Evolutionary conservation across 805 yeast species (phyloP).

Genomic region (Danielia oregonensis): DNA sequence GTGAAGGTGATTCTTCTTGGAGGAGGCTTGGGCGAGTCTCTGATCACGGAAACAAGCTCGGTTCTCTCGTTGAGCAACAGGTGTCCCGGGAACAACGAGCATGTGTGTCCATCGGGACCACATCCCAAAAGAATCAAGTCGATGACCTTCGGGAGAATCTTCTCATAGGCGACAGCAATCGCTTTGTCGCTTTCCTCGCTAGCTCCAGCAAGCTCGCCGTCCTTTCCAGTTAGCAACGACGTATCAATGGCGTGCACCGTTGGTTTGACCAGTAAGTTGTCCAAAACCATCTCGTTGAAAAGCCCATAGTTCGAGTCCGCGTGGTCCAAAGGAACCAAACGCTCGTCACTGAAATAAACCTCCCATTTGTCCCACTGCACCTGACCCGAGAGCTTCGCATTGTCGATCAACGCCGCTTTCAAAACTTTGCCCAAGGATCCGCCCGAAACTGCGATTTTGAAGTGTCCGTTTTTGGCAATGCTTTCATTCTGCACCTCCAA

Average conservation of each 20-base stretch:
- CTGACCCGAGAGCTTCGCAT: constrained; percentile 38
- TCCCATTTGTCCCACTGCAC: constrained; percentile 74
- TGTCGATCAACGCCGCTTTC: constrained; percentile 61
- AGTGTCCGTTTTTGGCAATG: constrained; percentile 41
- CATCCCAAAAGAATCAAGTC: constrained; percentile 81
- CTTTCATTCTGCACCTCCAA: constrained; percentile 60
- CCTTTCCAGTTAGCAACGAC: constrained; percentile 49
- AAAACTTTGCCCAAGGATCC: constrained; percentile 82
- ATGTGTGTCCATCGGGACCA: constrained; percentile 96
- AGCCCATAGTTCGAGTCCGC: constrained; percentile 84
- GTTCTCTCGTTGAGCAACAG: constrained; percentile 52
- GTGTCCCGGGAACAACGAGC: constrained; percentile 90
- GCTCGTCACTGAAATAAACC: constrained; percentile 85
- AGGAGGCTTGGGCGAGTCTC: constrained; percentile 92
- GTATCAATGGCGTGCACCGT: constrained; percentile 65
- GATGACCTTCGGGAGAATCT: constrained; percentile 49
- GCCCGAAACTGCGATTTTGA: constrained; percentile 83
- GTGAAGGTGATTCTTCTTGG: constrained; percentile 89
- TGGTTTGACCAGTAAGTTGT: constrained; percentile 49
- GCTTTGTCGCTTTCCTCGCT: constrained; percentile 41
- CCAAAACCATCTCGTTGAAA: constrained; percentile 61
- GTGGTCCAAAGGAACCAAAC: constrained; percentile 79
- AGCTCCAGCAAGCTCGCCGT: constrained; percentile 42
- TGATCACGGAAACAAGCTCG: constrained; percentile 57
- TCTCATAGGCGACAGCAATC: constrained; percentile 63